phyloP scores from a whole-genome alignment of 2,329 filamentous ascomycete genomes.

The Aaosphaeria arxii region DNA sequence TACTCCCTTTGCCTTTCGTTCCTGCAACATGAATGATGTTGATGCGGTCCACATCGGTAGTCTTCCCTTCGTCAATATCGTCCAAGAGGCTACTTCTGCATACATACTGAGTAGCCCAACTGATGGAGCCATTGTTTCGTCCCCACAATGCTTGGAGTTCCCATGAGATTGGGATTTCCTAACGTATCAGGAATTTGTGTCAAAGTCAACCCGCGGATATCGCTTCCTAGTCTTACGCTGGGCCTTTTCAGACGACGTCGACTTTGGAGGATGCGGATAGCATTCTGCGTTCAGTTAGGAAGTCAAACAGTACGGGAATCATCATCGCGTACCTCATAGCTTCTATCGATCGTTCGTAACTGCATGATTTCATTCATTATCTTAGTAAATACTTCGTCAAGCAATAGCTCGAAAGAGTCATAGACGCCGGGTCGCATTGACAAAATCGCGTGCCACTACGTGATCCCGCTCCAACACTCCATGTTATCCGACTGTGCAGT shows the following conservation, averaged over 20 bases:
- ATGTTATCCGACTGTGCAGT: no score
- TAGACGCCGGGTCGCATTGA: no score
- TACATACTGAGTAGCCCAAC: slow-evolving; percentile 9
- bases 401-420: no score
- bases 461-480: no score
- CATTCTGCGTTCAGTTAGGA: slow-evolving; percentile 6
- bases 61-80: slow-evolving; percentile 2
- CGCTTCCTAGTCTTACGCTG: not conserved
- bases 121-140: slow-evolving; percentile 12
- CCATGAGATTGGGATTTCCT: slow-evolving; percentile 6
- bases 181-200: slow-evolving; percentile 1
- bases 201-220: not conserved
- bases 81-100: slow-evolving; percentile 2
- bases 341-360: slow-evolving; percentile 5
- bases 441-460: no score
- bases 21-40: slow-evolving; percentile 70
- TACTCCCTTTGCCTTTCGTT: slow-evolving; percentile 75
- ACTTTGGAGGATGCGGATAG: slow-evolving; percentile 5
- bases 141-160: slow-evolving; percentile 10
- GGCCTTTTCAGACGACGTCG: slow-evolving; percentile 6
- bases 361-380: slow-evolving; percentile 5
- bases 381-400: no score
- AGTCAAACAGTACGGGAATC: not conserved
- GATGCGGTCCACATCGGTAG: slow-evolving; percentile 32
- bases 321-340: slow-evolving; percentile 5